These are phyloP conservation scores for Quercus glauca DNA, from an alignment of 306 rosid species.

Conservation along the genomic window DNA sequence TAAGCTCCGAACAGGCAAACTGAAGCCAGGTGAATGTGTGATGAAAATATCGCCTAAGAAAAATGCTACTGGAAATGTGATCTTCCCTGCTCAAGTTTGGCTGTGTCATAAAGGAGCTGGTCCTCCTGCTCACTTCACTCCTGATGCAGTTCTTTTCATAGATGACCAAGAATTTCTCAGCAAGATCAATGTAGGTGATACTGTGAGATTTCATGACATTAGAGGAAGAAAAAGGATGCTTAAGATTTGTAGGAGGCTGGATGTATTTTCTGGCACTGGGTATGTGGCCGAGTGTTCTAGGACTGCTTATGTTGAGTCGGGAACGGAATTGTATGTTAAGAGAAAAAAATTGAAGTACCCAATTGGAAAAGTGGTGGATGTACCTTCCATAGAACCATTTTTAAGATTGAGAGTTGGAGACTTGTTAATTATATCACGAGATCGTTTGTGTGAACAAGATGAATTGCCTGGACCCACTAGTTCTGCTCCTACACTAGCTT, in stretches of 20 bases:
- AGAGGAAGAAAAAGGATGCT: neutral
- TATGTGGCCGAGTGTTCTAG: conserved; percentile 1
- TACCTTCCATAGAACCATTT: conserved; percentile 2
- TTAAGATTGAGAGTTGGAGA: neutral
- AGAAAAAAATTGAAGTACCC: neutral
- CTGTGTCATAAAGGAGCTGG: neutral
- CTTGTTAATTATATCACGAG: neutral
- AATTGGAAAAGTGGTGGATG: neutral
- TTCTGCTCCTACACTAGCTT: neutral
- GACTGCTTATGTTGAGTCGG: conserved; percentile 4
- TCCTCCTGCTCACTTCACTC: neutral
- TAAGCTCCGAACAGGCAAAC: conserved; percentile 10
- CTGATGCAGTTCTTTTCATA: conserved; percentile 4
- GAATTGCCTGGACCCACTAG: neutral
- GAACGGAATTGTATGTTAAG: neutral
- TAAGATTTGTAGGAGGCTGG: neutral
- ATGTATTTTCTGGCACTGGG: neutral
- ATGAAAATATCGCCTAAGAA: neutral
- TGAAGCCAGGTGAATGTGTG: conserved; percentile 6
- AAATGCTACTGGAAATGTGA: conserved; percentile 3
- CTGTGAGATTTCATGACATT: neutral
- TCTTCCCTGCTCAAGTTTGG: conserved; percentile 8
- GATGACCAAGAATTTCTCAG: neutral
- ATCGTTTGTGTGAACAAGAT: neutral
- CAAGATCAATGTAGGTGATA: conserved; percentile 1